Conservation (phyloP, 495 filamentous ascomycete genomes). For the Delitschia confertaspora region DNA sequence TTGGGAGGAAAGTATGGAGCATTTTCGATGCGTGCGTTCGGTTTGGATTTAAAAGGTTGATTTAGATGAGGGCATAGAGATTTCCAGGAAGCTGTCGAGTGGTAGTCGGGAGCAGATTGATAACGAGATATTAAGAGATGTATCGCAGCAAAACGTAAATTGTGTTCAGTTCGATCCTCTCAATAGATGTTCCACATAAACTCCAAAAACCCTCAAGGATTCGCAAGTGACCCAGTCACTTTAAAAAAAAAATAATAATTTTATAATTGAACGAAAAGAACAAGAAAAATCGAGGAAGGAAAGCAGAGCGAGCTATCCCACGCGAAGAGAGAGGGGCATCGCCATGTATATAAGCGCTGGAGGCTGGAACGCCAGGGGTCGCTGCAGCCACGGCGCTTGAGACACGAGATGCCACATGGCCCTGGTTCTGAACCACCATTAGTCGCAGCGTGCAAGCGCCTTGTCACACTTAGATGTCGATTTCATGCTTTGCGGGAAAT, state of each 20-base stretch:
- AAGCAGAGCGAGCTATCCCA: no score
- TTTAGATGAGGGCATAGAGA: neutral
- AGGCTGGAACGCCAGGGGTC: constrained; percentile 12
- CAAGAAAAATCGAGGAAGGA: neutral
- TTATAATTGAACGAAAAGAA: neutral
- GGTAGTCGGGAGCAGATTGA: neutral
- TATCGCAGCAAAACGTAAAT: neutral
- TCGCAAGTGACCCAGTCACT: constrained; percentile 7
- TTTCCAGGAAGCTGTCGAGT: neutral
- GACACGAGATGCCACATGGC: constrained; percentile 7
- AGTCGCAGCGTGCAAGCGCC: constrained; percentile 1
- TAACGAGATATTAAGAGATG: neutral
- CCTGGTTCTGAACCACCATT: neutral
- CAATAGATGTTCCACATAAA: no score
- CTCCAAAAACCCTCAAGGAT: no score
- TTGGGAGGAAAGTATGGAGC: constrained; percentile 17
- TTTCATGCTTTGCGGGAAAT: no score
- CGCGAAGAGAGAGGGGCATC: neutral
- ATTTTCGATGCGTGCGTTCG: constrained; percentile 1
- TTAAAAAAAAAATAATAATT: neutral
- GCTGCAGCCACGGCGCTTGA: constrained; percentile 11
- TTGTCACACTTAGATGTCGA: no score
- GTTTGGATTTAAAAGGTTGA: neutral
- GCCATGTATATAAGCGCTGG: neutral
- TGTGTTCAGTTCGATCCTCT: no score